phyloP scores from a whole-genome alignment of 257 asterid species.

The Solanum medicagineum region DNA sequence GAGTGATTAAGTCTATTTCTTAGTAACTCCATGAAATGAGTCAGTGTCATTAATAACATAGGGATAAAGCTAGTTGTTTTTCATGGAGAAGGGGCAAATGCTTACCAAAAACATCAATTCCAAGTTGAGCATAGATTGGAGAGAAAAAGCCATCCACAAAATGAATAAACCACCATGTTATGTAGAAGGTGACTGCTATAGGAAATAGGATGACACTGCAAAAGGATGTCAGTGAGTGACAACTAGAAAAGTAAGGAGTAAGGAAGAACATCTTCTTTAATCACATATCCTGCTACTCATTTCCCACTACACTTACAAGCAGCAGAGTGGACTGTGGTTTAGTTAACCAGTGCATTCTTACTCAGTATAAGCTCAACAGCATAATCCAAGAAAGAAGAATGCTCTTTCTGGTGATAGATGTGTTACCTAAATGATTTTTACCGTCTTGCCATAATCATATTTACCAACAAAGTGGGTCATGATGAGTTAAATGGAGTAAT shows the following conservation, averaged over 20 bases:
- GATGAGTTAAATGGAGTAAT: not conserved
- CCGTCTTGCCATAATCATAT: not conserved
- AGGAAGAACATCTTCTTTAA: not conserved
- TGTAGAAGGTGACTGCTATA: conserved; percentile 31
- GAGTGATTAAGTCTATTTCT: not conserved
- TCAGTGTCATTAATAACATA: not conserved
- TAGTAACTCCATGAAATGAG: not conserved
- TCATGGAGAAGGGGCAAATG: not conserved
- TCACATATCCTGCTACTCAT: not conserved
- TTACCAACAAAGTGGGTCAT: not conserved
- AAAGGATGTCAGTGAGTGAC: not conserved
- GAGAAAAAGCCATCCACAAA: conserved; percentile 38
- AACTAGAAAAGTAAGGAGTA: not conserved
- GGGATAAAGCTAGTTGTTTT: not conserved
- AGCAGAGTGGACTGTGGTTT: not conserved
- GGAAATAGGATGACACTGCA: conserved; percentile 41
- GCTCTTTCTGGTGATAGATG: not conserved
- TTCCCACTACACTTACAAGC: not conserved
- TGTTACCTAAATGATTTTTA: not conserved
- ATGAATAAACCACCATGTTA: conserved; percentile 44
- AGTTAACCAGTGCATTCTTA: not conserved
- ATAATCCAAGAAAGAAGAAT: not conserved
- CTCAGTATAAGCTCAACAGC: not conserved
- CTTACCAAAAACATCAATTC: conserved; percentile 32
- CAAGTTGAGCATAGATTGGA: conserved; percentile 30